phyloP scores from a whole-genome alignment of 2,329 filamentous ascomycete genomes.

The Dryadomyces quercus-mongolicae region DNA sequence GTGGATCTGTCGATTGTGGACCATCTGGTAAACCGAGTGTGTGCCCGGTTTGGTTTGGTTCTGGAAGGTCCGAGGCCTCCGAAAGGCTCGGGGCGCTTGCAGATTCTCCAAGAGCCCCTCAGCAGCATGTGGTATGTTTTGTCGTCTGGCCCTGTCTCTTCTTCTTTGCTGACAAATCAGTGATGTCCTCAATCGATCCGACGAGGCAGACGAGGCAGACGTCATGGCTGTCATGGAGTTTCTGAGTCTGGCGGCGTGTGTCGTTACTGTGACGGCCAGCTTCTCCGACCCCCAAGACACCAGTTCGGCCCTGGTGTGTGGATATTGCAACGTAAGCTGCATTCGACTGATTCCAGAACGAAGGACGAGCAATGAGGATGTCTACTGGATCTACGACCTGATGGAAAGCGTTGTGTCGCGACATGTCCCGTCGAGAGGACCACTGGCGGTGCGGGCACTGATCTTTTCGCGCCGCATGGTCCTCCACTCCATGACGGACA shows the following conservation, averaged over 20 bases:
- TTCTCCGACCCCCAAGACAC: constrained; percentile 5
- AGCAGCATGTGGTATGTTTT: constrained; percentile 4
- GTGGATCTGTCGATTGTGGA: neutral
- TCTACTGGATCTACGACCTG: neutral
- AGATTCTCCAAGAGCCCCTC: constrained; percentile 1
- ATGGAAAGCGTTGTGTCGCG: neutral
- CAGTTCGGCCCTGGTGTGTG: constrained; percentile 4
- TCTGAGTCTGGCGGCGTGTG: constrained; percentile 7
- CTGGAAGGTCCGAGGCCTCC: too few species aligned
- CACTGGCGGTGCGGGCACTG: constrained; percentile 7
- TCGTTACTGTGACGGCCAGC: constrained; percentile 1
- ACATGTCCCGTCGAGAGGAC: constrained; percentile 1
- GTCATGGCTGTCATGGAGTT: constrained; percentile 2
- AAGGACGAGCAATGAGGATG: neutral
- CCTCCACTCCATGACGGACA: constrained; percentile 2
- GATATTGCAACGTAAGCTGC: neutral
- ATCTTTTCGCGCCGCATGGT: constrained; percentile 6
- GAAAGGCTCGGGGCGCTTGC: too few species aligned
- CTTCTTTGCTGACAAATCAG: neutral
- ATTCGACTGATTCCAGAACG: neutral
- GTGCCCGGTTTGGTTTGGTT: constrained; percentile 1
- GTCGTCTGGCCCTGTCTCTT: neutral
- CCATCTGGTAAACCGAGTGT: constrained; percentile 2
- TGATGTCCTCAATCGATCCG: neutral
- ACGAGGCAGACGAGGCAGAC: neutral